Percentiles rank a stretch among this genome's conserved stretches.
phyloP scores from a whole-genome alignment of 164 flowering plant species.

The Nymphaea thermarum region DNA sequence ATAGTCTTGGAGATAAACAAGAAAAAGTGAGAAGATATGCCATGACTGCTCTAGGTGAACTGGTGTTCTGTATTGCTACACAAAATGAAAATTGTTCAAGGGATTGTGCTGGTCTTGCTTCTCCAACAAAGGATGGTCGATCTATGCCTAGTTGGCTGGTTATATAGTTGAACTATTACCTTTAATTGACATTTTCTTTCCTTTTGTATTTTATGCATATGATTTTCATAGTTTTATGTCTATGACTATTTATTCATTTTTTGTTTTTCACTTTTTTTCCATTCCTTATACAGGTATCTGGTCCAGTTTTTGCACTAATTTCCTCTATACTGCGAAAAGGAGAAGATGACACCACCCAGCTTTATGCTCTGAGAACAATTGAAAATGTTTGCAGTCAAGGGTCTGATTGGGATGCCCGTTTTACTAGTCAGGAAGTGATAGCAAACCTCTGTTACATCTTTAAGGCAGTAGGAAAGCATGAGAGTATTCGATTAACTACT shows the following conservation, averaged over 20 bases:
- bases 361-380: constrained; percentile 88
- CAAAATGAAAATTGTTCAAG: constrained; percentile 33
- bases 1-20: constrained; percentile 62
- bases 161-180: too few species aligned
- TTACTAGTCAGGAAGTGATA: constrained; percentile 77
- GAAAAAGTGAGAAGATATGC: constrained; percentile 74
- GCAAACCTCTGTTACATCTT: constrained; percentile 74
- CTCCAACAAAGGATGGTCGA: constrained; percentile 51
- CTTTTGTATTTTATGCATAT: too few species aligned
- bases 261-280: neutral
- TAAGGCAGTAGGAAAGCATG: constrained; percentile 75
- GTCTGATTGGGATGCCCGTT: constrained; percentile 76
- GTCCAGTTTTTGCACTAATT: constrained; percentile 62
- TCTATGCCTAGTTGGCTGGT: constrained; percentile 1
- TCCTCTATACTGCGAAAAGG: constrained; percentile 82
- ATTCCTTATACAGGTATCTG: constrained; percentile 46
- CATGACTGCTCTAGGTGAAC: constrained; percentile 77
- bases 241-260: too few species aligned
- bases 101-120: constrained; percentile 32
- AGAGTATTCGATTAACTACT: constrained; percentile 78
- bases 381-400: constrained; percentile 97
- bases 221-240: too few species aligned
- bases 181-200: too few species aligned
- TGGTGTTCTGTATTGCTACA: constrained; percentile 65
- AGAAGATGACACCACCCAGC: constrained; percentile 91